Evolutionary conservation across 768 basidiomycete genomes (phyloP).

Genomic region (Mycena pura): DNA sequence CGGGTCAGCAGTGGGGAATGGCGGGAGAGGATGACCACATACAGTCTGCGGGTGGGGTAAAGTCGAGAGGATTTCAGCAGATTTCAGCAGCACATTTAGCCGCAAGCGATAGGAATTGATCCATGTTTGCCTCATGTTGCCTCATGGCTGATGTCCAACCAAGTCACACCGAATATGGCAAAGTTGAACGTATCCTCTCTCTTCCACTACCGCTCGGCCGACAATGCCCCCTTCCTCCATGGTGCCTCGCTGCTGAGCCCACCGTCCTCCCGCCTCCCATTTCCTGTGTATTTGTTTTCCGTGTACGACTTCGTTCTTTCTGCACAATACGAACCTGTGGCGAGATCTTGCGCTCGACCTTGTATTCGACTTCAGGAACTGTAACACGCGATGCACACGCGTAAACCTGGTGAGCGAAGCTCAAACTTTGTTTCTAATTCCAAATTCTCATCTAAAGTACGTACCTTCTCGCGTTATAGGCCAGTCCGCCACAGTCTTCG

Average conservation of each 20-base stretch:
- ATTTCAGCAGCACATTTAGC: no score
- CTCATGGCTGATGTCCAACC: no score
- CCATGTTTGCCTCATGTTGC: no score
- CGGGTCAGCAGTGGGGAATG: no score
- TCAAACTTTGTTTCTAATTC: constrained; percentile 15
- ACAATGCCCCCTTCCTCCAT: not conserved
- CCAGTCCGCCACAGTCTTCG: constrained; percentile 18
- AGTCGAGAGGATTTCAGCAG: no score
- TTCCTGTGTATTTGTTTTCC: constrained; percentile 23
- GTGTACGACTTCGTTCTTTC: constrained; percentile 22
- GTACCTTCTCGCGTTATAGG: constrained; percentile 27
- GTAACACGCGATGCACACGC: constrained; percentile 26
- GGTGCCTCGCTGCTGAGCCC: constrained; percentile 5
- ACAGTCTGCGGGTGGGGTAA: no score
- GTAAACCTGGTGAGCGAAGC: constrained; percentile 29
- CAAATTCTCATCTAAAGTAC: constrained; percentile 22
- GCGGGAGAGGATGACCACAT: no score
- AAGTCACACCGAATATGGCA: not conserved
- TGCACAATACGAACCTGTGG: constrained; percentile 20
- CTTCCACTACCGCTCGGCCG: not conserved
- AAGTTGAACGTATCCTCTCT: not conserved
- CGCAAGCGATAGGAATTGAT: no score
- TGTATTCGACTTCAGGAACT: constrained; percentile 18
- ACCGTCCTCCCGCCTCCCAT: not conserved
- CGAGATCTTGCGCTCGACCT: constrained; percentile 13